Evolutionary conservation across 306 rosid genomes (phyloP), one percentile per base, ranked within the genome.

Genomic region (Dryas drummondii): DNA sequence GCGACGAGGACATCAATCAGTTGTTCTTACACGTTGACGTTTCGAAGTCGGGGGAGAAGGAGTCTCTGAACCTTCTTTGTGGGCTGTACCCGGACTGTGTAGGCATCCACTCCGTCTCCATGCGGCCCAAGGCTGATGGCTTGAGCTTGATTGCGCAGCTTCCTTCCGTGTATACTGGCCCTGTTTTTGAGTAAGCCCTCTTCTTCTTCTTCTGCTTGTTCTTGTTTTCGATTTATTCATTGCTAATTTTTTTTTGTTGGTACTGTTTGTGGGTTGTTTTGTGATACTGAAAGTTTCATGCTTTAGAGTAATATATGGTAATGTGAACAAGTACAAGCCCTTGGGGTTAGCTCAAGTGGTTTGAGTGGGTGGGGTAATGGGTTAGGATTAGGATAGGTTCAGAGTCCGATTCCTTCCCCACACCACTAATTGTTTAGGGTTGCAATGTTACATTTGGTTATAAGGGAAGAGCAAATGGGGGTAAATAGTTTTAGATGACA

Each of bases 91-190:
- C 96, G 41, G 98, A 91, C 68, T 97, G 97, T 6, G 15, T 94
- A 59, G 97, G 97, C 16, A 94, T 94, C 80, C 97, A 94, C 85
- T 90, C 97, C 22, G 93, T 94, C 67, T 88, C 96, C 1, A 88
- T 88, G 91, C 83, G 92, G n/a, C 89, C 91, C 0, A 88, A 83
- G 84, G 76, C 72, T 4, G 74, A 80, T 9, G 16, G 71, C 8
- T 59, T 81, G 11, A 84, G 82, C 1, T 86, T 81, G 72, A 19
- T 83, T 53, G 78, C 83, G 13, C 65, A 32, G 3, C 51, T 76
- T 74, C 77, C 91, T 1, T 55, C 93, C 15, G 72, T 86, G 8
- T 94, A 88, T 63, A 52, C 61, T 6, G 97, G 97, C 16, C 97
- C 98, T 66, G 60, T 68, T 76, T 94, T 94, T 22, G 84, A 78